Evolutionary conservation across 2,329 filamentous ascomycete genomes (phyloP).

Genomic region (Aspergillus persii): DNA sequence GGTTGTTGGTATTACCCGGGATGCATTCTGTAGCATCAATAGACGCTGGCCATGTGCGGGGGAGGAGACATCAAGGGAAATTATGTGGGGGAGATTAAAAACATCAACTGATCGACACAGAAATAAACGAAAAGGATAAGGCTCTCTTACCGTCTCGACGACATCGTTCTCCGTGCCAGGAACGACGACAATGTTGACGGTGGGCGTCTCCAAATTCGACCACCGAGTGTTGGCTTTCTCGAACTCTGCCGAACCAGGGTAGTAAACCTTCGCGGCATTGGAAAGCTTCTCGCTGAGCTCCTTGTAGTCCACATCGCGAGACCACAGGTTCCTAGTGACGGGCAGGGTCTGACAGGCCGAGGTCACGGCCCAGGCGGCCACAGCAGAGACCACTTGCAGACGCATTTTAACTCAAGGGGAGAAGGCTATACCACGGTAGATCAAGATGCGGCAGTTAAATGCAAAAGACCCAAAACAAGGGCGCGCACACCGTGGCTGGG

Average conservation of each 20-base stretch:
- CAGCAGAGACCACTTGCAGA: slow-evolving; percentile 20
- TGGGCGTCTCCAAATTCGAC: slow-evolving; percentile 47
- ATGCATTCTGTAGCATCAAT: neutral
- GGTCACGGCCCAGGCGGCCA: slow-evolving; percentile 25
- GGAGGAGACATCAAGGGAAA: neutral
- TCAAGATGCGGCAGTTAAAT: neutral
- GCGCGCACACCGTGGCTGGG: neutral
- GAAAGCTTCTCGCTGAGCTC: slow-evolving; percentile 33
- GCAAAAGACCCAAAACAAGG: neutral
- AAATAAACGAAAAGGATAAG: neutral
- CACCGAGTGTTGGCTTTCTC: slow-evolving; percentile 42
- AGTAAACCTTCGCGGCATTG: slow-evolving; percentile 41
- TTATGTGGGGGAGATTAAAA: neutral
- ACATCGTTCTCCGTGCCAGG: slow-evolving; percentile 52
- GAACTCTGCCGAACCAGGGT: slow-evolving; percentile 44
- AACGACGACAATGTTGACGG: slow-evolving; percentile 48
- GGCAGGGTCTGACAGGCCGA: slow-evolving; percentile 1
- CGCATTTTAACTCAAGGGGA: neutral
- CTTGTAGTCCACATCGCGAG: slow-evolving; percentile 15
- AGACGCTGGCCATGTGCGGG: neutral
- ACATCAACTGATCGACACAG: neutral
- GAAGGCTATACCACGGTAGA: neutral
- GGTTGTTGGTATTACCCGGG: neutral
- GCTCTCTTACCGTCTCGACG: slow-evolving; percentile 41
- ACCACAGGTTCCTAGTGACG: neutral